Evolutionary conservation across 140 eudicot genomes (phyloP).

Genomic region (Ambrosia hybrid): DNA sequence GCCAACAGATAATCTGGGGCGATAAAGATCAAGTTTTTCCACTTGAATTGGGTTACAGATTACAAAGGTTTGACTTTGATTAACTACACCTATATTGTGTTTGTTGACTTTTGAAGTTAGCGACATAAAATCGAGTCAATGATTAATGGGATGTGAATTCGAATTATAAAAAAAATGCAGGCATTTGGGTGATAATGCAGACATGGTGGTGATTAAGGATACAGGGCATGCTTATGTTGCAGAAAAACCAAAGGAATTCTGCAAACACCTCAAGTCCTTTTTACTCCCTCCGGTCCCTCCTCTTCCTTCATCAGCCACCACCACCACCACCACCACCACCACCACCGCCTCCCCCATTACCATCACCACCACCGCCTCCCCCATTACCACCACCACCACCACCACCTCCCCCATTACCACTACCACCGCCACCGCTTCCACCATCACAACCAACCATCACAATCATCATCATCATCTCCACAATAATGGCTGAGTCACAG

Average conservation of each 20-base stretch:
- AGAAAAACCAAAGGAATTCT: conserved; percentile 71
- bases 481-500: conserved; percentile 12
- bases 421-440: not conserved
- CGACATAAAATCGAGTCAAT: too few relatives aligned
- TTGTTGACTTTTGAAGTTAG: not conserved
- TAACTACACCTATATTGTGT: not conserved
- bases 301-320: conserved; percentile 10
- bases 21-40: conserved; percentile 80
- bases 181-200: conserved; percentile 73
- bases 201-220: conserved; percentile 52
- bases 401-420: not conserved
- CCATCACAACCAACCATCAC: conserved; percentile 14
- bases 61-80: conserved; percentile 48
- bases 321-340: too few relatives aligned
- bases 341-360: not conserved
- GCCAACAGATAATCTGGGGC: conserved; percentile 84
- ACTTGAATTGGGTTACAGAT: conserved; percentile 64
- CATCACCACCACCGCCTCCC: not conserved
- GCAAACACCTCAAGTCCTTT: conserved; percentile 56
- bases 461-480: conserved; percentile 5
- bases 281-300: conserved; percentile 41
- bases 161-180: conserved; percentile 37
- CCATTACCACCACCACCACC: not conserved
- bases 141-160: not conserved
- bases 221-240: conserved; percentile 65